Conservation (phyloP, 176 grass and related monocot genomes). For the Aegilops tauschii region DNA sequence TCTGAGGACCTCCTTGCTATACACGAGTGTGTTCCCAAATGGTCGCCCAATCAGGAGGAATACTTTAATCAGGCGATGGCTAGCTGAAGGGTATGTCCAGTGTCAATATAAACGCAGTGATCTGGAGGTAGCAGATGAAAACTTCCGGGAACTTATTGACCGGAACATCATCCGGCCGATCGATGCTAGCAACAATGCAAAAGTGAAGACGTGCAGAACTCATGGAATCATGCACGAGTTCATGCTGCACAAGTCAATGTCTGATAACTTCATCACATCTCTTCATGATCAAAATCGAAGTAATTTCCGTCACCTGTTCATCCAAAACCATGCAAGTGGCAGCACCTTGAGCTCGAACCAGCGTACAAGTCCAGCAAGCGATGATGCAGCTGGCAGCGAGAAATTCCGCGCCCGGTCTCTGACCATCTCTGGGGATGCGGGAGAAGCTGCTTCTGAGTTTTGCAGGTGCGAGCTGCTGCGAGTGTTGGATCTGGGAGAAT, state of each 20-base stretch:
- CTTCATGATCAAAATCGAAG: not conserved
- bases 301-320: conserved; percentile 5
- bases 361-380: not conserved
- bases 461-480: conserved; percentile 6
- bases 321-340: not conserved
- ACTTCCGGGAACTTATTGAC: not conserved
- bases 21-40: conserved; percentile 13
- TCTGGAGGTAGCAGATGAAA: not conserved
- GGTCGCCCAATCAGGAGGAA: not conserved
- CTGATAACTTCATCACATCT: conserved; percentile 9
- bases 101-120: not conserved
- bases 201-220: conserved; percentile 1
- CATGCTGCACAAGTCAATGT: conserved; percentile 18
- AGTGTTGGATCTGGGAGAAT: conserved; percentile 15
- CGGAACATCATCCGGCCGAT: not conserved
- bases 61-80: conserved; percentile 7
- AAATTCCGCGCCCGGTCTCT: conserved; percentile 11
- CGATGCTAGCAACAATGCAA: not conserved
- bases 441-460: not conserved
- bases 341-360: not conserved
- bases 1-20: conserved; percentile 15
- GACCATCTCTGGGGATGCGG: not conserved
- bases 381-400: not conserved
- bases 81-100: not conserved
- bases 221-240: conserved; percentile 29